phyloP scores from a whole-genome alignment of 2,329 filamentous ascomycete genomes.

The Dactylonectria estremocensis region DNA sequence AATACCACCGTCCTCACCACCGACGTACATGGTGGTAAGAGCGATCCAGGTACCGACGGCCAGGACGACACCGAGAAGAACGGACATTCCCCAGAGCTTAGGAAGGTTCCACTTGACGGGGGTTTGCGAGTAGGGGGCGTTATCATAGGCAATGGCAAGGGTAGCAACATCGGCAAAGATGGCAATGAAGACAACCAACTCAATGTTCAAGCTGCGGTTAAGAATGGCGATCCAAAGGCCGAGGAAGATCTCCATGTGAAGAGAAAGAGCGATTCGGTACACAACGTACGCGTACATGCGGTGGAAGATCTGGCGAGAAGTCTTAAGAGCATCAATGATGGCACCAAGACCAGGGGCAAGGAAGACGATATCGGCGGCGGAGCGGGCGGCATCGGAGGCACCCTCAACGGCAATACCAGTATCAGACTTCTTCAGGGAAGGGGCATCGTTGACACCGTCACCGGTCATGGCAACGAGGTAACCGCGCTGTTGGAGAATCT shows the following conservation, averaged over 20 bases:
- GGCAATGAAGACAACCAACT: conserved; percentile 92
- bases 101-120: conserved; percentile 97
- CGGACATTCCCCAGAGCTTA: conserved; percentile 94
- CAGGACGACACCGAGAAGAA: conserved; percentile 85
- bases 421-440: conserved; percentile 95
- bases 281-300: conserved; percentile 97
- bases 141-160: conserved; percentile 93
- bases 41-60: conserved; percentile 91
- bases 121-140: conserved; percentile 86
- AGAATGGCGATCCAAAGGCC: conserved; percentile 93
- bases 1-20: conserved; percentile 82
- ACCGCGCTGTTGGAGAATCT: conserved; percentile 93
- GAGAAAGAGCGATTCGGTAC: conserved; percentile 92
- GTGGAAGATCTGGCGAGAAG: conserved; percentile 94
- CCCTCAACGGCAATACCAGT: conserved; percentile 96
- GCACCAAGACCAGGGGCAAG: conserved; percentile 91
- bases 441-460: conserved; percentile 95
- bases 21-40: conserved; percentile 85
- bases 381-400: conserved; percentile 90
- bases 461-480: conserved; percentile 97
- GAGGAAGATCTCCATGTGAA: conserved; percentile 93
- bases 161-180: conserved; percentile 96
- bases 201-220: conserved; percentile 86
- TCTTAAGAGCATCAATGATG: conserved; percentile 94
- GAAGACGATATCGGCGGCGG: conserved; percentile 94